These are phyloP conservation scores for Trichoderma erinaceum DNA, from an alignment of 495 filamentous ascomycete genomes.

Conservation along the genomic window DNA sequence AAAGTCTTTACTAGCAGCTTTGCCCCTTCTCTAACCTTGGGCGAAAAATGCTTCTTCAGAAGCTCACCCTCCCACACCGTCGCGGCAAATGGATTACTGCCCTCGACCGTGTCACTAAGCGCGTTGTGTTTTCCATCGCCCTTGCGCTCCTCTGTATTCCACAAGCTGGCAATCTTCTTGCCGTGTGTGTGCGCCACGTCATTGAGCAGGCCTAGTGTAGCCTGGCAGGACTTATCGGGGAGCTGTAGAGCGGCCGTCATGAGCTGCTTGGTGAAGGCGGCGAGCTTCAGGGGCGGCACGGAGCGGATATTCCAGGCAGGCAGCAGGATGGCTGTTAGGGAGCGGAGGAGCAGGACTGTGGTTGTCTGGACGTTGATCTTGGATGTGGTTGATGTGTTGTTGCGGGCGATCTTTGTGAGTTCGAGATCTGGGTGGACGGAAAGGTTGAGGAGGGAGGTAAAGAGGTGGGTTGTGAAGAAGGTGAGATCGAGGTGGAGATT, in stretches of 20 bases:
- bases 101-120: constrained; percentile 58
- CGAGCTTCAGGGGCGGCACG: constrained; percentile 70
- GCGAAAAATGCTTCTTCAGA: constrained; percentile 75
- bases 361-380: constrained; percentile 92
- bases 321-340: constrained; percentile 68
- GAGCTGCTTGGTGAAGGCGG: constrained; percentile 88
- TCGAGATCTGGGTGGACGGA: constrained; percentile 82
- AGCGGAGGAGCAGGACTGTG: constrained; percentile 80
- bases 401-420: constrained; percentile 69
- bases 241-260: constrained; percentile 74
- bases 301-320: constrained; percentile 56
- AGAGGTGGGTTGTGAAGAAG: constrained; percentile 92
- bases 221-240: constrained; percentile 79
- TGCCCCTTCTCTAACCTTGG: constrained; percentile 73
- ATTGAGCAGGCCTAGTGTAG: constrained; percentile 64
- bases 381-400: constrained; percentile 36
- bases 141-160: constrained; percentile 69
- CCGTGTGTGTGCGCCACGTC: constrained; percentile 59
- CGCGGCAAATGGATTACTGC: constrained; percentile 80
- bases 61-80: constrained; percentile 94
- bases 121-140: constrained; percentile 59
- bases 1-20: constrained; percentile 58
- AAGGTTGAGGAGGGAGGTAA: constrained; percentile 69
- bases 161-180: constrained; percentile 34
- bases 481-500: constrained; percentile 79